Percentiles rank a stretch among this genome's conserved stretches.
Evolutionary conservation across 148 eudicot species (phyloP).

Genomic region (Pharnaceum exiguum): DNA sequence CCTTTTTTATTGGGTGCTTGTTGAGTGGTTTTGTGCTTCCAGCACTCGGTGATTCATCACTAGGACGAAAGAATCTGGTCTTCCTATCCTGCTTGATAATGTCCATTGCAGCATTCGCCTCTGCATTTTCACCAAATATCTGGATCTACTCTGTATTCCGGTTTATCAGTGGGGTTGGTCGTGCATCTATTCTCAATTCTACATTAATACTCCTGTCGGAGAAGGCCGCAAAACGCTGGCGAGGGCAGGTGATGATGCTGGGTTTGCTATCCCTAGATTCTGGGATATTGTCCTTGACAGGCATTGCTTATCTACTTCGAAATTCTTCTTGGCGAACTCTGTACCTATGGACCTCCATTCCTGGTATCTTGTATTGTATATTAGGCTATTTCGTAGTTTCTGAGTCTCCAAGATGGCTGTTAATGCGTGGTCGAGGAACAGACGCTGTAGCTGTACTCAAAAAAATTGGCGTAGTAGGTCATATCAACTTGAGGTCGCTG

Average conservation of each 20-base stretch:
- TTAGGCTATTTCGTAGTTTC: conserved; percentile 6
- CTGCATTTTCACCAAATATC: conserved; percentile 20
- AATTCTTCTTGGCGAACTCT: conserved; percentile 22
- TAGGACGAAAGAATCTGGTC: conserved; percentile 18
- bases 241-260: conserved; percentile 17
- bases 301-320: conserved; percentile 13
- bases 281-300: conserved; percentile 13
- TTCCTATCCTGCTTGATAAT: conserved; percentile 11
- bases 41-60: conserved; percentile 18
- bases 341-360: conserved; percentile 23
- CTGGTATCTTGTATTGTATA: conserved; percentile 10
- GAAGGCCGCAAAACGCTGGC: conserved; percentile 20
- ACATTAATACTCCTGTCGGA: conserved; percentile 18
- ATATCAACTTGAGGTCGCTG: neutral
- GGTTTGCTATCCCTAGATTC: conserved; percentile 9
- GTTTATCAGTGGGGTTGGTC: conserved; percentile 19
- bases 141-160: conserved; percentile 19
- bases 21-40: conserved; percentile 19
- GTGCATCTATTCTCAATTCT: conserved; percentile 22
- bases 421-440: conserved; percentile 10
- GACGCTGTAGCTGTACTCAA: conserved; percentile 10
- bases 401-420: conserved; percentile 31
- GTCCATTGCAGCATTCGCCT: conserved; percentile 16
- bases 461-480: conserved; percentile 4
- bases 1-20: conserved; percentile 20